Evolutionary conservation across 257 asterid species (phyloP), one percentile per base, ranked within the genome.

Genomic region (Solanum virginianum): DNA sequence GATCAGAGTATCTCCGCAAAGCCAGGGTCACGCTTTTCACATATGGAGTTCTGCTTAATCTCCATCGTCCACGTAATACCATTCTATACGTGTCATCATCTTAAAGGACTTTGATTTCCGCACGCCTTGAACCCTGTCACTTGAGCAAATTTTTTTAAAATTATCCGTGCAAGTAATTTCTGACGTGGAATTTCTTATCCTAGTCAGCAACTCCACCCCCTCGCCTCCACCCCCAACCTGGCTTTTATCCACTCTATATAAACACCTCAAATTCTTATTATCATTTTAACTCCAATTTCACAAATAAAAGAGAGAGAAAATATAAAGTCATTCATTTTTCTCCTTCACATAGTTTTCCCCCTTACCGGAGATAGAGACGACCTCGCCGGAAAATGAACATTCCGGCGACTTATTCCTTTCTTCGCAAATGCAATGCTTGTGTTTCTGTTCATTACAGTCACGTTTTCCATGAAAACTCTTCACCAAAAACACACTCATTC

Each of bases 381-480:
- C 8, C 66, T 53, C 86, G 83, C 90, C 97, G 97, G 97, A 91
- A 85, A 89, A 90, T 92, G 92, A 84, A 83, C 83, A 39, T 83
- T 81, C 92, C 90, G 92, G 89, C 90, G 4, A 49, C 18, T 15
- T 39, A 68, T 74, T 86, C 88, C 60, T 87, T 68, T 47, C 86
- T 86, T 4, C 84, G 20, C 53, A 41, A 39, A 79, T 65, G 71
- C 17, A 90, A 88, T 89, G 94, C 85, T 85, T 89, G 85, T 72
- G 87, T 89, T 79, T 89, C 93, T 41, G 89, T 92, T 62, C 95
- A 91, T 85, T 91, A 79, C 87, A 91, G 92, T 57, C 95, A 94
- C 91, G 93, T 94, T 83, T 92, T 94, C 86, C 97, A 86, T 89
- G 98, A 94, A 87, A 85, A 89, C 29, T 86, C 84, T 65, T 92